A percentile compares a stretch with the other conserved stretches of the same genome.
phyloP scores from a whole-genome alignment of 805 yeast species.

The Ogataea zsoltii region DNA sequence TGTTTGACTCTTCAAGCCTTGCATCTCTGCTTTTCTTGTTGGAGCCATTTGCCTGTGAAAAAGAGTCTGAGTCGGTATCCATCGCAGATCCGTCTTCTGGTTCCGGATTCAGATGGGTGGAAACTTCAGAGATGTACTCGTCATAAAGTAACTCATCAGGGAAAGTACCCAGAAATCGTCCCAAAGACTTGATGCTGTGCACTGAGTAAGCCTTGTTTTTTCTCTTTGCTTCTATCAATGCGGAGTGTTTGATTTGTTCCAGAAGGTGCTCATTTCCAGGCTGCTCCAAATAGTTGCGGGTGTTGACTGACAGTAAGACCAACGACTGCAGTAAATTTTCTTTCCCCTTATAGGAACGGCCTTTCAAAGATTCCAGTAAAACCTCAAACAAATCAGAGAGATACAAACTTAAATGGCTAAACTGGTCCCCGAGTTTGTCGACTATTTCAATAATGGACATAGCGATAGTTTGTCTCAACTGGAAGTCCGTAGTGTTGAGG shows the following conservation, averaged over 20 bases:
- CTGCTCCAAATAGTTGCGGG: constrained; percentile 36
- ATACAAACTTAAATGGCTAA: constrained; percentile 19
- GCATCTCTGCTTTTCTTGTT: constrained; percentile 22
- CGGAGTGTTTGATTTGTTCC: constrained; percentile 42
- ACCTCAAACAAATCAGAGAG: constrained; percentile 46
- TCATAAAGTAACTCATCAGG: constrained; percentile 37
- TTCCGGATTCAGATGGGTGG: constrained; percentile 15
- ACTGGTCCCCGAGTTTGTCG: constrained; percentile 39
- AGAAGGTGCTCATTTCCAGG: constrained; percentile 34
- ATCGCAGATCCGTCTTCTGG: constrained; percentile 38
- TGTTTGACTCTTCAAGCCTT: constrained; percentile 22
- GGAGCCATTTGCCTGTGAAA: constrained; percentile 22
- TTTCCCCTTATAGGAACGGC: constrained; percentile 89
- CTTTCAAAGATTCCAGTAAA: constrained; percentile 61
- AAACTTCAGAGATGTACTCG: constrained; percentile 39
- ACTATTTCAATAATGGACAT: constrained; percentile 62
- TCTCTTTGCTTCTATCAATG: constrained; percentile 62
- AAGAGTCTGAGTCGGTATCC: constrained; percentile 40
- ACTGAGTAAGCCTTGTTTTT: constrained; percentile 65
- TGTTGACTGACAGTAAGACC: constrained; percentile 54
- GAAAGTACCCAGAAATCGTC: constrained; percentile 41
- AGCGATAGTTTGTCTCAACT: constrained; percentile 70
- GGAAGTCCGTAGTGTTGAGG: constrained; percentile 59
- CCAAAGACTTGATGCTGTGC: constrained; percentile 53
- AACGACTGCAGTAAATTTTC: constrained; percentile 73